These are phyloP conservation scores for Melampsora larici-populina DNA, from an alignment of 1,284 basidiomycete genomes.

Conservation along the genomic window DNA sequence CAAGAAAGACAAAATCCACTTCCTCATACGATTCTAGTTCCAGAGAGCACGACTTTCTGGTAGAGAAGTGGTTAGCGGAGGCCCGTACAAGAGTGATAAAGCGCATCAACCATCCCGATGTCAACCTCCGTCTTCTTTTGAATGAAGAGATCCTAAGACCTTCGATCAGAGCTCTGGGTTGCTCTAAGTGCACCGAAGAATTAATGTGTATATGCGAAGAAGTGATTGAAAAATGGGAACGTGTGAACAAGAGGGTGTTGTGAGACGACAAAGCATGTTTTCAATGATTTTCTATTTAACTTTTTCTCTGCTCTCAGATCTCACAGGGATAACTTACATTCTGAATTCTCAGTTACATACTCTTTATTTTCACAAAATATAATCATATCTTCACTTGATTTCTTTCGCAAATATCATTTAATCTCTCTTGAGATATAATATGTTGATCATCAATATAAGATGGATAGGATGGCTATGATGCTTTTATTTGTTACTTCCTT, in stretches of 20 bases:
- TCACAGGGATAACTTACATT: no score
- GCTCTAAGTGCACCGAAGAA: neutral
- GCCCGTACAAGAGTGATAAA: neutral
- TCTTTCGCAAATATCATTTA: no score
- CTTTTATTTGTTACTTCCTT: no score
- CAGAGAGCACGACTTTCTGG: neutral
- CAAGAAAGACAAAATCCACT: neutral
- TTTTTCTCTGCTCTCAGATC: no score
- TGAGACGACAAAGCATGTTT: neutral
- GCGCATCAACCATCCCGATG: neutral
- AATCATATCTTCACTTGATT: no score
- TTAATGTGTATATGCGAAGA: neutral
- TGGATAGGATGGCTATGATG: no score
- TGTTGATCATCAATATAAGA: no score
- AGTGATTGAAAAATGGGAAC: neutral
- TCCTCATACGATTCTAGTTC: neutral
- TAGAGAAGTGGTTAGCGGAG: neutral
- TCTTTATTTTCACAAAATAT: no score
- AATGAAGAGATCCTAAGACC: neutral
- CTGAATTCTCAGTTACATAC: no score
- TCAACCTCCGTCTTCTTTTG: neutral
- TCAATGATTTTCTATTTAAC: no score
- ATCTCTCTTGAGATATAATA: no score
- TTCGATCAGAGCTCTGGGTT: neutral
- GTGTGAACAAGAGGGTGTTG: neutral